Conservation (phyloP, 192 early-diverging fungal species). For the Backusella luteola region DNA sequence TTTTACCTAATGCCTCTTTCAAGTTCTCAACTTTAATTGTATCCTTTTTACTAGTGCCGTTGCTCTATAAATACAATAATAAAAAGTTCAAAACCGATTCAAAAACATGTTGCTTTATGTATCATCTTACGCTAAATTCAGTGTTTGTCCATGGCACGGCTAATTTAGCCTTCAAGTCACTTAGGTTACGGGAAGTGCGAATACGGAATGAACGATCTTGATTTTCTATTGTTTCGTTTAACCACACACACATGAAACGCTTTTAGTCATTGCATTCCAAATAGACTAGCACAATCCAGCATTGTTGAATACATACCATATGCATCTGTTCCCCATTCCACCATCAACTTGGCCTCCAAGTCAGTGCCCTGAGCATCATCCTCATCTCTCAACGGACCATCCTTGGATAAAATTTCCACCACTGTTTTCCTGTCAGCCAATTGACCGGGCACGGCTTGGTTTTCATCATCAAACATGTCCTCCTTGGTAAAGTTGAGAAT, state of each 20-base stretch:
- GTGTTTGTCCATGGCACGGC: constrained; percentile 23
- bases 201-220: constrained; percentile 33
- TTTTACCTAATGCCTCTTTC: constrained; percentile 31
- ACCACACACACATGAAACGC: background rate
- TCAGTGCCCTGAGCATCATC: constrained; percentile 32
- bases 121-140: constrained; percentile 20
- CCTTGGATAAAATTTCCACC: constrained; percentile 22
- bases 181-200: constrained; percentile 28
- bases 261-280: background rate
- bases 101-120: background rate
- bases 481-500: background rate
- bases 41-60: constrained; percentile 13
- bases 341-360: constrained; percentile 30
- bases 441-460: background rate
- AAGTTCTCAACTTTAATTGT: constrained; percentile 36
- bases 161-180: constrained; percentile 34
- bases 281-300: too few species aligned
- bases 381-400: constrained; percentile 19
- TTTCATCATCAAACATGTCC: background rate
- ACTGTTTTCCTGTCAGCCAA: constrained; percentile 19
- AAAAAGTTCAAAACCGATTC: background rate
- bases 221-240: constrained; percentile 12
- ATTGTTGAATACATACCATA: constrained; percentile 9
- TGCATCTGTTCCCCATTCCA: constrained; percentile 28
- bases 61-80: constrained; percentile 4